Conservation (phyloP, 768 basidiomycete species). For the Suillus subluteus region DNA sequence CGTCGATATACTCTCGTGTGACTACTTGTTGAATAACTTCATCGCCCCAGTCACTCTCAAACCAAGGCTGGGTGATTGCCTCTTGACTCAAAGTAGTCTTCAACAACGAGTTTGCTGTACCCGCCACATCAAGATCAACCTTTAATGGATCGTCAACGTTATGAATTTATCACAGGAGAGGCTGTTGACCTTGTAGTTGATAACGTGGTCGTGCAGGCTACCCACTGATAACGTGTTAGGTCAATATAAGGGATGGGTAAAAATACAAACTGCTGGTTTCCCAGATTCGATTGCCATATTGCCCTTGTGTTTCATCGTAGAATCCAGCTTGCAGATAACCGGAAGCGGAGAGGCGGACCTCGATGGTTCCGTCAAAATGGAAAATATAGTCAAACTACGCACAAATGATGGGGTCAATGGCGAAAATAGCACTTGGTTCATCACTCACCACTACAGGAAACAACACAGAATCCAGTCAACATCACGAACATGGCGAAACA, state of each 20-base stretch:
- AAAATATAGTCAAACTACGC: constrained; percentile 66
- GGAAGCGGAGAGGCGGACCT: constrained; percentile 68
- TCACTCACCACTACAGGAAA: constrained; percentile 33
- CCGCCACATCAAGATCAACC: constrained; percentile 68
- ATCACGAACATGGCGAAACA: neutral
- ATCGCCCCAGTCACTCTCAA: constrained; percentile 59
- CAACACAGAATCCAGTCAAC: constrained; percentile 1
- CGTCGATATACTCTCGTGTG: constrained; percentile 48
- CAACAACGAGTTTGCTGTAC: constrained; percentile 59
- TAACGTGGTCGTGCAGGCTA: constrained; percentile 67
- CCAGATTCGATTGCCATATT: constrained; percentile 59
- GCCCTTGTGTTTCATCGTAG: constrained; percentile 52
- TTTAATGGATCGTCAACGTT: constrained; percentile 24
- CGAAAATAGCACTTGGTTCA: constrained; percentile 6
- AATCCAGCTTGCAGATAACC: constrained; percentile 71
- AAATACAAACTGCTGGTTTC: constrained; percentile 52
- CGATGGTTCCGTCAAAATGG: constrained; percentile 67
- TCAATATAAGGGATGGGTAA: neutral
- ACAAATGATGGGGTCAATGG: constrained; percentile 10
- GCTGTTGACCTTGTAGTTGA: constrained; percentile 56
- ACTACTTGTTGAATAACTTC: constrained; percentile 59
- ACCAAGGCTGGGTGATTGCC: constrained; percentile 55
- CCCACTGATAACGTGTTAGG: constrained; percentile 47
- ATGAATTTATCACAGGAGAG: neutral
- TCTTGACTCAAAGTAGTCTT: constrained; percentile 54